Base-by-base conservation (phyloP, 2,329 filamentous ascomycete genomes). In the Cercospora zeae-maydis region DNA sequence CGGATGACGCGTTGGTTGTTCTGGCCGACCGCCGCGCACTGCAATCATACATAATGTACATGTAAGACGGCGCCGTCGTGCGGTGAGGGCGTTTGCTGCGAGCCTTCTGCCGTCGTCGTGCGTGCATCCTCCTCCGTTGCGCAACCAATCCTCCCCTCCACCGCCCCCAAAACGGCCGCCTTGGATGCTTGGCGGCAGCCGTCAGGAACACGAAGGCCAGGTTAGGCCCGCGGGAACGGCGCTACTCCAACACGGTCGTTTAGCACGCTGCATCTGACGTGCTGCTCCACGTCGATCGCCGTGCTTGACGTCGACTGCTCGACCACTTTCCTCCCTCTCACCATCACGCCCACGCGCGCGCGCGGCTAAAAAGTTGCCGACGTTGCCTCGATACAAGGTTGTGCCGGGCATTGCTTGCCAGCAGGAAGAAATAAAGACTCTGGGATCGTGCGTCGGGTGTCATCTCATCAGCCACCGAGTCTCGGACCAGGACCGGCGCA, bases 341-440 rank as follows among this genome's bases (percentile, higher is more conserved):
- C 13, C 3, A 16, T 21, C 36, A 36, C 45, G n/a, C 30, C 30
- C 33, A 51, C 51, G 58, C 58, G 36, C 49, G 14, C 51, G 33
- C 47, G 24, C n/a, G 9, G 31, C 30, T 19, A 37, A 24, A 59
- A 59, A 52, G 31, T 45, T 49, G 59, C 59, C 59, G 59, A 47
- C 36, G 63, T 62, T 62, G 59, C 59, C 34, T 36, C 56, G 27
- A 42, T 47, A 47, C 31, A 52, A 59, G 63, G 63, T 63, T 63
- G 60, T 65, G 57, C 58, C 63, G 52, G 62, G 60, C 39, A 51
- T 45, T 19, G 19, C 52, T 45, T 19, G 19, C 52, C 45, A 57
- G 60, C 53, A 58, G 24, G 57, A 61, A 60, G n/a, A n/a, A n/a
- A n/a, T n/a, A n/a, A 59, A 34, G 21, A 54, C 27, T 27, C 24